phyloP scores from a whole-genome alignment of 1,284 basidiomycete species.

The Marasmius tenuissimus region DNA sequence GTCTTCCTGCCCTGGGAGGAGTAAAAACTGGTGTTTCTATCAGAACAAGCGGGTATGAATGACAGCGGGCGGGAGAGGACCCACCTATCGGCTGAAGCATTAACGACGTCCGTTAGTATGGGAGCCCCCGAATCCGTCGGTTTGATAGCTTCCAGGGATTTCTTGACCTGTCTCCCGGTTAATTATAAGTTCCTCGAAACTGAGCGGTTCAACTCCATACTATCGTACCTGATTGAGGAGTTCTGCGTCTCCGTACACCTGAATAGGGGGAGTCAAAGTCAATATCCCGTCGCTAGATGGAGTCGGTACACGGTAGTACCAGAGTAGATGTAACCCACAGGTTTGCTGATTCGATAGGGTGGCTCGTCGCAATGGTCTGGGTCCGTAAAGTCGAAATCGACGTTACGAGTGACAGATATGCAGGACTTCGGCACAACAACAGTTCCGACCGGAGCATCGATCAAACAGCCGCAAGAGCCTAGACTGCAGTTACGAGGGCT shows the following conservation, averaged over 20 bases:
- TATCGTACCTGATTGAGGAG: constrained; percentile 48
- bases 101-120: constrained; percentile 52
- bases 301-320: too few species aligned
- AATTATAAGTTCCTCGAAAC: neutral
- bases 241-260: constrained; percentile 51
- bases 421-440: constrained; percentile 71
- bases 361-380: constrained; percentile 39
- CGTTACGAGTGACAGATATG: constrained; percentile 70
- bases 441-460: constrained; percentile 69
- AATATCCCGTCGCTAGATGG: too few species aligned
- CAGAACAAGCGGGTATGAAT: constrained; percentile 2
- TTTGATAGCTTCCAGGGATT: constrained; percentile 44
- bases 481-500: constrained; percentile 40
- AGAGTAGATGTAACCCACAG: constrained; percentile 39
- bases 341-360: constrained; percentile 72
- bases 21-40: constrained; percentile 61
- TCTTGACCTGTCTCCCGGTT: constrained; percentile 40
- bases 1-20: constrained; percentile 82
- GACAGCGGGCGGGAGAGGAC: constrained; percentile 13
- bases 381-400: constrained; percentile 71
- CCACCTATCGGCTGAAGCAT: constrained; percentile 78
- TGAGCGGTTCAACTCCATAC: neutral
- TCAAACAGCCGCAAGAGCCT: constrained; percentile 79
- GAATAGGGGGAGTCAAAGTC: neutral
- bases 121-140: constrained; percentile 34